Evolutionary conservation across 129 eudicot genomes (phyloP).

Genomic region (Ambrosia trifida): DNA sequence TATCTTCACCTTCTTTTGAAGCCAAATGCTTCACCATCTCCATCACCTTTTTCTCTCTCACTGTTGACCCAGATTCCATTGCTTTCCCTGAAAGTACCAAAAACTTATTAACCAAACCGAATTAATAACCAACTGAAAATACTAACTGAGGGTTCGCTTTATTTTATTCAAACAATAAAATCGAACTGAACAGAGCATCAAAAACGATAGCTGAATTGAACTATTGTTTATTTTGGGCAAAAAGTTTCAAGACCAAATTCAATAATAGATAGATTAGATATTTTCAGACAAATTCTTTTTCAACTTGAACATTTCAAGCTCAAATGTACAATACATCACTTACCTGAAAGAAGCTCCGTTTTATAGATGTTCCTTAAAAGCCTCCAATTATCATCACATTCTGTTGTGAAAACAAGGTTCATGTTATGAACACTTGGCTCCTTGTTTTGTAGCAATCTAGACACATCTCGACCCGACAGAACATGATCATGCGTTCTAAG

Average conservation of each 20-base stretch:
- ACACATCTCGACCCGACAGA: conserved; percentile 29
- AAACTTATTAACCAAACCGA: no score
- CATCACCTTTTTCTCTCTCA: conserved; percentile 28
- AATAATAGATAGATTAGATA: no score
- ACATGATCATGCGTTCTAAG: conserved; percentile 45
- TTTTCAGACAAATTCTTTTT: no score
- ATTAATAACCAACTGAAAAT: no score
- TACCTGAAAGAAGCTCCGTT: conserved; percentile 38
- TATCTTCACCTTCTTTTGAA: conserved; percentile 25
- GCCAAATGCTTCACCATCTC: conserved; percentile 36
- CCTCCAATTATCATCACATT: conserved; percentile 34
- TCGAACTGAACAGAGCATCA: no score
- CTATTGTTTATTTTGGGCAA: no score
- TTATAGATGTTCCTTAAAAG: conserved; percentile 24
- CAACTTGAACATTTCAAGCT: no score
- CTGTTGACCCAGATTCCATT: conserved; percentile 25
- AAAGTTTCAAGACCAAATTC: no score
- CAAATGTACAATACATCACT: background rate
- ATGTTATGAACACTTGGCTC: conserved; percentile 11
- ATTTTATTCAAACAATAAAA: no score
- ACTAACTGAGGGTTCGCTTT: no score
- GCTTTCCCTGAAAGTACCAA: conserved; percentile 22
- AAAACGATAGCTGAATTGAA: no score
- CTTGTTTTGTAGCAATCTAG: conserved; percentile 16
- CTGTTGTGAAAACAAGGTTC: conserved; percentile 13